phyloP scores from a whole-genome alignment of 139 green algal genomes.

The Yamagishiella unicocca region DNA sequence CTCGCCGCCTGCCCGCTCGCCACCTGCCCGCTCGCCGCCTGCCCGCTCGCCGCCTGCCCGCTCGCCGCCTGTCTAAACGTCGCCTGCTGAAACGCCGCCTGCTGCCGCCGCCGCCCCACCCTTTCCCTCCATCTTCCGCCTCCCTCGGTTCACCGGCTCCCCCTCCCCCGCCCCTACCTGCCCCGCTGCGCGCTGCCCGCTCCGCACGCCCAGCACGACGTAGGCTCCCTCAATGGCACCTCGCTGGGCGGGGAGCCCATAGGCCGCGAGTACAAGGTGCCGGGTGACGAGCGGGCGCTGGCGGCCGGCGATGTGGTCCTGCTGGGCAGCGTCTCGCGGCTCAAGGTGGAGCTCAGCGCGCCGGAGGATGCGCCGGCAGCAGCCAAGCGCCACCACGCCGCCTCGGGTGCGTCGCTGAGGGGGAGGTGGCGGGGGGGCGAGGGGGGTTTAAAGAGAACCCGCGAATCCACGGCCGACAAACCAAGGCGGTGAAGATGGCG shows the following conservation, averaged over 20 bases:
- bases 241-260: conserved; percentile 74
- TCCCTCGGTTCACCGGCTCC: not conserved
- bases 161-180: not conserved
- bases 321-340: conserved; percentile 52
- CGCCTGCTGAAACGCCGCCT: no score
- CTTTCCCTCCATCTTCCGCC: not conserved
- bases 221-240: conserved; percentile 86
- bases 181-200: no score
- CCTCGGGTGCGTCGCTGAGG: not conserved
- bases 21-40: no score
- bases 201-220: conserved; percentile 59
- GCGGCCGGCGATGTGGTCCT: conserved; percentile 43
- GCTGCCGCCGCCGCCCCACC: not conserved
- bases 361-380: not conserved
- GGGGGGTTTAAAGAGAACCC: no score
- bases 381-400: not conserved
- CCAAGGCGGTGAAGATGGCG: no score
- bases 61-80: no score
- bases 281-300: conserved; percentile 48
- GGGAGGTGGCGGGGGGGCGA: no score
- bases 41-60: no score
- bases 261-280: conserved; percentile 62
- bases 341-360: conserved; percentile 20
- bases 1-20: no score
- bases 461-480: no score